Conservation (phyloP, 331 rosid species). For the Telfairia occidentalis region DNA sequence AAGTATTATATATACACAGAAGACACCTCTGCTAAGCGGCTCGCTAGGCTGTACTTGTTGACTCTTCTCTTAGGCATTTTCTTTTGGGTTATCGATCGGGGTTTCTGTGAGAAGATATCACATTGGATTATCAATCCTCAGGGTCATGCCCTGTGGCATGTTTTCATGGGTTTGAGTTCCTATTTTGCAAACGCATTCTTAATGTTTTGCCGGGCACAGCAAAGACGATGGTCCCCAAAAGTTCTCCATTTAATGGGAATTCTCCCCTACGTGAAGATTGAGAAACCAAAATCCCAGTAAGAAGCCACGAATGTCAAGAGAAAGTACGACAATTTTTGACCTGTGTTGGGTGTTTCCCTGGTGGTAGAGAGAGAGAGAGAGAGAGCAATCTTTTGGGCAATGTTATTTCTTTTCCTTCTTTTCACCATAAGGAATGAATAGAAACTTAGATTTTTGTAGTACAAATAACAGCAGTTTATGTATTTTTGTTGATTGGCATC, state of each 20-base stretch:
- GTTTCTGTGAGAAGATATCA: conserved; percentile 60
- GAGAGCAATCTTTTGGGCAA: not conserved
- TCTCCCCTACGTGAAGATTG: conserved; percentile 65
- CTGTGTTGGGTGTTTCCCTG: not conserved
- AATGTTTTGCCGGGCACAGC: conserved; percentile 90
- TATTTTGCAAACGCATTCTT: conserved; percentile 77
- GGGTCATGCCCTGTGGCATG: conserved; percentile 85
- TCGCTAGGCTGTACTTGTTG: conserved; percentile 46
- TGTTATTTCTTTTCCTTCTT: not conserved
- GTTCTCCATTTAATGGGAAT: conserved; percentile 45
- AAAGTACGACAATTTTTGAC: not conserved
- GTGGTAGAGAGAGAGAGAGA: not conserved
- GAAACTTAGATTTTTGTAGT: conserved; percentile 5
- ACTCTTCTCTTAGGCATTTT: conserved; percentile 54
- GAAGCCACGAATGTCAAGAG: conserved; percentile 18
- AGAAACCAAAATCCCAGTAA: conserved; percentile 62
- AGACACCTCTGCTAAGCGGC: conserved; percentile 42
- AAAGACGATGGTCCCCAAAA: conserved; percentile 59
- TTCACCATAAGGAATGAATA: not conserved
- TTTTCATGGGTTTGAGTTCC: conserved; percentile 61
- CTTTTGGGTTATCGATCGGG: conserved; percentile 51
- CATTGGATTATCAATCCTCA: conserved; percentile 54
- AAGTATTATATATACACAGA: conserved; percentile 67
- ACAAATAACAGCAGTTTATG: not conserved
- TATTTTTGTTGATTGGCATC: not conserved